Evolutionary conservation across 495 filamentous ascomycete species (phyloP), one percentile per base, ranked within the genome.

Genomic region (Penicillium subrubescens): DNA sequence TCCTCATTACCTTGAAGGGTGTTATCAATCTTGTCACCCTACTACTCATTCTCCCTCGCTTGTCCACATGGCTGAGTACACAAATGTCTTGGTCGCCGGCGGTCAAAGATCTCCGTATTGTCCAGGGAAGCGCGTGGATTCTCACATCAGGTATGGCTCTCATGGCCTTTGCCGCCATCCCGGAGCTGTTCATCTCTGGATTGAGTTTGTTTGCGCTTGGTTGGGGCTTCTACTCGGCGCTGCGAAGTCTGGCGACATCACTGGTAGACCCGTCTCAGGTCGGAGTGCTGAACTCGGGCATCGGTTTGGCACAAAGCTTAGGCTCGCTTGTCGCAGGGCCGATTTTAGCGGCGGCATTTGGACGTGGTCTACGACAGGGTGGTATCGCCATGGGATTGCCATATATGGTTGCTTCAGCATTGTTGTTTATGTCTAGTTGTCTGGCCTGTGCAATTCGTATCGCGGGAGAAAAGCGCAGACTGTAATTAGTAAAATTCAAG

Each of bases 221-320:
- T 11, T 51, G 48, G 48, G 48, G 48, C 48, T 51, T 51, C 23
- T 51, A 51, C 48, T 51, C 48, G 2, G 48, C 48, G 12, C 12
- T 51, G 12, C 48, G 48, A 11, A 51, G 48, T 17, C n/a, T 51
- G 25, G 48, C 48, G 12, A 51, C 48, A 5, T 23, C 48, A 51
- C 29, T 51, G 48, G 48, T 51, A 4, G 29, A 25, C 66, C 67
- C 60, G 11, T 51, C 48, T 17, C 48, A 51, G 48, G 48, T 51
- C 11, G 48, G 48, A 51, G 48, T 51, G 12, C 11, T 51, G 25
- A 51, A 51, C 25, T 17, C 48, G 1, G 48, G 48, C 5, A 51
- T 51, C 5, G 25, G 48, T 17, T 5, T 51, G 12, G 48, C 48
- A 25, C 48, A 51, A 27, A 51, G 48, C 3, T 51, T 51, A 27